Base-by-base conservation (phyloP, 164 flowering plant species). In the Amborella trichopoda region DNA sequence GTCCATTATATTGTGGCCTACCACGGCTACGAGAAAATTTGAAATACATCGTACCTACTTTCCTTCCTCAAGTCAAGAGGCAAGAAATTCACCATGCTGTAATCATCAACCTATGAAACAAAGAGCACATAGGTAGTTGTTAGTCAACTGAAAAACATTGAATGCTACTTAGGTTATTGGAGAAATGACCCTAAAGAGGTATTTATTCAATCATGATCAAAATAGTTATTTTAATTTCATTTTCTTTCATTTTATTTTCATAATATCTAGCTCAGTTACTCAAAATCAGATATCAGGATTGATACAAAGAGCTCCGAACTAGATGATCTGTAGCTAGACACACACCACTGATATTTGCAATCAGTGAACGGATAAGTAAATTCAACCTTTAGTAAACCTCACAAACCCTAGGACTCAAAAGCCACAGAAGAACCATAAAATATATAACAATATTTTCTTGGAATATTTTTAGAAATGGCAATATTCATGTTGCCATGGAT, bases 1-100 rank as follows among this genome's bases (percentile, higher is more conserved):
- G n/a, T n/a, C 34, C 34, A 6, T 6, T 30, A 13, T 13, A 30
- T 6, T 6, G 9, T 13, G 6, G 13, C 34, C 34, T 13, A 30
- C 34, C 6, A 30, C 9, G 9, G 34, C 34, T 6, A 13, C 34
- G 6, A 18, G 0, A 14, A 24, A 25, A 11, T 1, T 9, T 18
- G 23, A 5, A 48, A 22, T 21, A 20, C 8, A 9, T 3, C 44
- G 26, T 49, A 71, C 80, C 83, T 74, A 54, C 68, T 66, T 28
- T 66, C 67, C 61, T 79, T 79, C 52, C 80, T 59, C 71, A 79
- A 56, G 52, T 76, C 78, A 25, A 76, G 78, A 37, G 86, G 86
- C 49, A 70, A 9, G 50, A 76, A 79, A 67, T 70, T 79, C 44
- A 79, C 82, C 80, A 79, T 76, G 68, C 69, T 70, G 52, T 62